phyloP scores from a whole-genome alignment of 2,329 filamentous ascomycete species.

The Triangularia verruculosa region DNA sequence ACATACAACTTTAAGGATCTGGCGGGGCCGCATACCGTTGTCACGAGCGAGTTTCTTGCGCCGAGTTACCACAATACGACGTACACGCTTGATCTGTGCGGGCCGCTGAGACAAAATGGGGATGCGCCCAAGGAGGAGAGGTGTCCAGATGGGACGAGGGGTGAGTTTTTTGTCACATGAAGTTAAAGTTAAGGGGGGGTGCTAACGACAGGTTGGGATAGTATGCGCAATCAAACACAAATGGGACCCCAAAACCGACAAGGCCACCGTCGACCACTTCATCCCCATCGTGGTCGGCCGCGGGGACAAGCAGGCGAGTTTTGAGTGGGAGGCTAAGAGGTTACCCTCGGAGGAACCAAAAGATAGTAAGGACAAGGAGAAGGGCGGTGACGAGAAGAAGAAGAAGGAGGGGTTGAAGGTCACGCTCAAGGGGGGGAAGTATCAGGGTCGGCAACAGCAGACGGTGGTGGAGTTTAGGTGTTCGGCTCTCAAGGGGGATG shows the following conservation, averaged over 20 bases:
- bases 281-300: conserved; percentile 66
- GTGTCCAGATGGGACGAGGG: conserved; percentile 68
- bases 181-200: background rate
- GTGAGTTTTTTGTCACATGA: conserved; percentile 41
- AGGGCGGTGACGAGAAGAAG: conserved; percentile 54
- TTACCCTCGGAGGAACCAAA: conserved; percentile 62
- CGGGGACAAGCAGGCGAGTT: conserved; percentile 54
- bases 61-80: conserved; percentile 67
- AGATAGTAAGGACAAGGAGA: conserved; percentile 58
- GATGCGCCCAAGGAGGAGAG: conserved; percentile 53
- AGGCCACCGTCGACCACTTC: conserved; percentile 51
- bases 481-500: conserved; percentile 65
- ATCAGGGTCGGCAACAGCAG: conserved; percentile 59
- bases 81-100: conserved; percentile 77
- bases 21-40: conserved; percentile 65
- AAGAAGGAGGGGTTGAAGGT: conserved; percentile 70
- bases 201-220: conserved; percentile 31
- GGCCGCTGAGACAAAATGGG: conserved; percentile 59
- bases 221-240: conserved; percentile 72
- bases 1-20: conserved; percentile 64
- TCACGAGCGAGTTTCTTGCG: conserved; percentile 54
- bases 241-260: conserved; percentile 46
- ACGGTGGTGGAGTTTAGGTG: conserved; percentile 86
- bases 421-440: conserved; percentile 60
- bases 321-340: conserved; percentile 65